Base-by-base conservation (phyloP, 768 basidiomycete genomes). In the Lenzites betulinus region DNA sequence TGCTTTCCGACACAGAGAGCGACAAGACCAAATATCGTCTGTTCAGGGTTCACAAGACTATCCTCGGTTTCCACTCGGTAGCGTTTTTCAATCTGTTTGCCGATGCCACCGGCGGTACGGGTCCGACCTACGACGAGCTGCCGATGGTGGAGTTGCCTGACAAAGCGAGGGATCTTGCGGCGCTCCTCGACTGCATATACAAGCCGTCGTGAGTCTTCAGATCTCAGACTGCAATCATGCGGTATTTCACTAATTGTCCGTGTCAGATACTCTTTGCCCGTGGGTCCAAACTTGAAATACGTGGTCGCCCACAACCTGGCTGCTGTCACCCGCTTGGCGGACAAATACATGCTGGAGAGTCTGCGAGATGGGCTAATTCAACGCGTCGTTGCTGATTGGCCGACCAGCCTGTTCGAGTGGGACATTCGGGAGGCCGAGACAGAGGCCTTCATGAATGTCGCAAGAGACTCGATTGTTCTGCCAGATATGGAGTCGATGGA, bases 321-420 rank as follows among this genome's bases (percentile, higher is more conserved):
- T 30, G 61, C 57, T 11, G 51, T 59, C 26, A 58, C 71, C 43
- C 54, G 60, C 26, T 49, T 72, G 30, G 68, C 71, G 8, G 64
- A 61, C 60, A 73, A 73, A 58, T 73, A 73, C 41, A 60, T 69
- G 33, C 61, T 70, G 50, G 67, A 70, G 26, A 22, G 55, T 7
- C 58, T 73, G 13, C 62, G 66, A 16, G 48, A 64, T 8, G 57
- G 64, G 8, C 68, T 72, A 39, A 54, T 69, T 38, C n/a, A 63
- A 13, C 62, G 64, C 20, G 42, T 72, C 16, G 50, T 58, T 30
- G 65, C 66, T 20, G 69, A 70, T 57, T 73, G 71, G 71, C 71
- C 71, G 33, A 49, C 33, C 8, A 58, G 66, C 23, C 67, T 70
- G 7, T 7, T 13, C 35, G 13, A 7, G 35, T 36, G 35, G 35